Conservation (phyloP, 306 rosid species). For the Castanea mollissima region DNA sequence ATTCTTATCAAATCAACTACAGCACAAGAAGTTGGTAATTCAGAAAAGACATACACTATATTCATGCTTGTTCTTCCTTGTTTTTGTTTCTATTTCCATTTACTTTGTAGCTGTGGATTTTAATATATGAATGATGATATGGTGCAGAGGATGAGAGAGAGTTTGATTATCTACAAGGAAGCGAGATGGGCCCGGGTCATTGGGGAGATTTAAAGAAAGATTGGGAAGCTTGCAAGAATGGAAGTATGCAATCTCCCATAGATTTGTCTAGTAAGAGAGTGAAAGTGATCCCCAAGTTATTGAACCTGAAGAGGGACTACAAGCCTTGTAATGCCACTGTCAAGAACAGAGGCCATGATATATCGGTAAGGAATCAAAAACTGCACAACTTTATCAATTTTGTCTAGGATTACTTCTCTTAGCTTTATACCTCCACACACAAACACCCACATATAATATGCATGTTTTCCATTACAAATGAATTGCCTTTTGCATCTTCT, state of each 20-base stretch:
- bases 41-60: background rate
- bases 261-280: conserved; percentile 46
- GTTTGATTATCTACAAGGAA: conserved; percentile 44
- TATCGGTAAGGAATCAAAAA: conserved; percentile 37
- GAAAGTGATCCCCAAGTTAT: conserved; percentile 34
- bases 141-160: conserved; percentile 64
- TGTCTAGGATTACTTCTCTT: background rate
- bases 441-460: no score
- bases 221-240: conserved; percentile 56
- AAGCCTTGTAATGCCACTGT: conserved; percentile 45
- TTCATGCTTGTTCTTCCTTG: no score
- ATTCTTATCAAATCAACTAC: conserved; percentile 16
- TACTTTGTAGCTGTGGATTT: background rate
- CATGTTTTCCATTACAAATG: no score
- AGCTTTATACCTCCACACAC: background rate
- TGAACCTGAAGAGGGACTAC: conserved; percentile 33
- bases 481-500: background rate
- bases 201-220: conserved; percentile 63
- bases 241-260: conserved; percentile 67
- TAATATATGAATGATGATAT: background rate
- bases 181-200: conserved; percentile 49
- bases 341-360: conserved; percentile 71
- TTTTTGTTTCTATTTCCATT: background rate
- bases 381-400: background rate
- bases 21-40: conserved; percentile 77